Evolutionary conservation across 2,329 filamentous ascomycete species (phyloP).

Genomic region (Lizonia empirigonia): DNA sequence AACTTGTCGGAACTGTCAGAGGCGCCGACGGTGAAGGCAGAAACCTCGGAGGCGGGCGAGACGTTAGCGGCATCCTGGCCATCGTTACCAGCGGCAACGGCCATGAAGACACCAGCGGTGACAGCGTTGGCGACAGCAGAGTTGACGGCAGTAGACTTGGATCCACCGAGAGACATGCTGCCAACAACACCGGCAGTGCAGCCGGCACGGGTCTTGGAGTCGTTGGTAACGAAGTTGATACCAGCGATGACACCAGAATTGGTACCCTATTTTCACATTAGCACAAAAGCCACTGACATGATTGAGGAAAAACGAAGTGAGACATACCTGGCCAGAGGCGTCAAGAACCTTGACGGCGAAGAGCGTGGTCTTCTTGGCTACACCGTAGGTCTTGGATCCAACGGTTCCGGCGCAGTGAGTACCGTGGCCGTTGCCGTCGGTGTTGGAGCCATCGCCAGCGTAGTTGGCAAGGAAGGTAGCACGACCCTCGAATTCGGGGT

Average conservation of each 20-base stretch:
- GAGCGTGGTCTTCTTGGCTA: constrained; percentile 48
- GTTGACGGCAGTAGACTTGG: constrained; percentile 46
- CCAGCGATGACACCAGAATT: constrained; percentile 50
- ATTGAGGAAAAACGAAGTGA: background rate
- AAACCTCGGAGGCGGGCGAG: constrained; percentile 48
- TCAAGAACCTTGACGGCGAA: constrained; percentile 51
- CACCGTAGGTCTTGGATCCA: constrained; percentile 47
- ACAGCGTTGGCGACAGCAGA: constrained; percentile 46
- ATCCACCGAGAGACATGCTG: constrained; percentile 51
- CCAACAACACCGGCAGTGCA: constrained; percentile 47
- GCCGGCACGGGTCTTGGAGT: constrained; percentile 40
- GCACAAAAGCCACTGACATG: constrained; percentile 8
- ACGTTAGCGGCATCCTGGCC: constrained; percentile 38
- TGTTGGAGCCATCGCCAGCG: constrained; percentile 42
- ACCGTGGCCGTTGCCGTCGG: constrained; percentile 50
- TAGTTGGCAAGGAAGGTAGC: constrained; percentile 48
- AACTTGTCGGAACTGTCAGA: constrained; percentile 45
- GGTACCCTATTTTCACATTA: constrained; percentile 39
- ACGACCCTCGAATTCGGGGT: constrained; percentile 53
- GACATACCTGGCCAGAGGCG: constrained; percentile 41
- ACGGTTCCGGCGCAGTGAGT: constrained; percentile 48
- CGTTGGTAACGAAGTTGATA: constrained; percentile 46
- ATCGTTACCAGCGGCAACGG: constrained; percentile 51
- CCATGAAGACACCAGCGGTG: constrained; percentile 47
- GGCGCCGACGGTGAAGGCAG: constrained; percentile 50